Base-by-base conservation (phyloP, 2,329 filamentous ascomycete genomes). In the Penicillium vulpinum region DNA sequence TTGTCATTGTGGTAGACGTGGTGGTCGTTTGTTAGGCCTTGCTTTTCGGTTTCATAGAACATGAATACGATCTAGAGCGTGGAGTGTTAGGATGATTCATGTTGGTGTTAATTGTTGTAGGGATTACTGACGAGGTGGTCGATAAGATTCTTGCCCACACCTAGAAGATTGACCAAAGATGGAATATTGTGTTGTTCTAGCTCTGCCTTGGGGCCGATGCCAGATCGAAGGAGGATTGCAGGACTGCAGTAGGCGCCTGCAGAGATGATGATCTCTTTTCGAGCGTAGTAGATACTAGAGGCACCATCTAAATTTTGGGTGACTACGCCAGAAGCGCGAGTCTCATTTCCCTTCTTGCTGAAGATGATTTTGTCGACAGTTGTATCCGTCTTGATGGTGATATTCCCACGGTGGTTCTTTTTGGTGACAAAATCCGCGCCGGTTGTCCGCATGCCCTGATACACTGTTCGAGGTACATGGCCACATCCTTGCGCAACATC, bases 41-140 rank as follows among this genome's bases (percentile, higher is more conserved):
- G 69, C 51, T 80, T 75, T 13, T 76, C 77, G 2, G 83, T 81
- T 70, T 86, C 81, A 67, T 88, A 88, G 68, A 84, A 87, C 52
- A 83, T 81, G 67, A 87, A 85, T 45, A 80, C 76, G 26, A 82
- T 81, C 75, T 81, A 26, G n/a, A 13, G 11, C 7, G 13, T 26
- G 10, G 28, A 9, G 16, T 21, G 33, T 64, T 38, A 67, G 56
- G n/a, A 31, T n/a, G 9, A 22, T 16, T 47, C 5, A 21, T 11
- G 5, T 11, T 36, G 10, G 33, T 47, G 36, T 21, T 7, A n/a
- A 31, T 11, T 9, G 11, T 1, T 38, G 11, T 7, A 61, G 58
- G 8, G 53, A 3, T 4, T 15, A 51, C 67, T 62, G 65, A 80
- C 77, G 15, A 82, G 68, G 64, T 85, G 82, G 47, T 84, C 81